Base-by-base conservation (phyloP, 306 rosid species). In the Begonia fuchsioides region DNA sequence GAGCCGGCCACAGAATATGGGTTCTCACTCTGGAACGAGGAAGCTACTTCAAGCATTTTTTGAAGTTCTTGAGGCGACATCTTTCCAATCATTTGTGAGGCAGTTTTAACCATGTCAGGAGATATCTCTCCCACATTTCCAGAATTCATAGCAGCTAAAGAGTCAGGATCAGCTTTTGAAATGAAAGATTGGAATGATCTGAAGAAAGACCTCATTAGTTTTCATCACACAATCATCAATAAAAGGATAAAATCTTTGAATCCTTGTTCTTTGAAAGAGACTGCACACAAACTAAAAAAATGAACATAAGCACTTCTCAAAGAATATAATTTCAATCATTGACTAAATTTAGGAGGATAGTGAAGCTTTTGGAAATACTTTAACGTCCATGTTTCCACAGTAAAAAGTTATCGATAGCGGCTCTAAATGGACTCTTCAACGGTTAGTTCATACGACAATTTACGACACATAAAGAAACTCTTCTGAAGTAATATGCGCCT, bases 61-160 rank as follows among this genome's bases (percentile, higher is more conserved):
- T 85, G 84, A 55, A 90, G 87, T 49, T 90, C 98, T 53, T 71
- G 83, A 8, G 93, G 81, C 32, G 95, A 63, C 94, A 85, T 90
- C 66, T 90, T 90, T 56, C 83, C 11, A 14, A 90, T 71, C 87
- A 85, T 77, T 61, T 72, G 72, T 39, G 95, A 68, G 50, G 98
- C 83, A 41, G 85, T 67, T 72, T 66, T 80, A 45, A 82, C 55
- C 95, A 90, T 85, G 66, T 90, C 87, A 46, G 81, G 79, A 49
- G 95, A 61, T 41, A 90, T 57, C 56, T 79, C 87, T 50, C 74
- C 65, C 43, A 78, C 49, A 35, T 73, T 86, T 50, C 75, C 94
- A 32, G 63, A 38, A 64, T 53, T 76, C 67, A 85, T 52, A 54
- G 94, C 72, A 73, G 94, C 85, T 32, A 82, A 61, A 16, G 75